These are phyloP conservation scores for Pichia gijzeniarum DNA, from an alignment of 805 yeast species.

Conservation along the genomic window DNA sequence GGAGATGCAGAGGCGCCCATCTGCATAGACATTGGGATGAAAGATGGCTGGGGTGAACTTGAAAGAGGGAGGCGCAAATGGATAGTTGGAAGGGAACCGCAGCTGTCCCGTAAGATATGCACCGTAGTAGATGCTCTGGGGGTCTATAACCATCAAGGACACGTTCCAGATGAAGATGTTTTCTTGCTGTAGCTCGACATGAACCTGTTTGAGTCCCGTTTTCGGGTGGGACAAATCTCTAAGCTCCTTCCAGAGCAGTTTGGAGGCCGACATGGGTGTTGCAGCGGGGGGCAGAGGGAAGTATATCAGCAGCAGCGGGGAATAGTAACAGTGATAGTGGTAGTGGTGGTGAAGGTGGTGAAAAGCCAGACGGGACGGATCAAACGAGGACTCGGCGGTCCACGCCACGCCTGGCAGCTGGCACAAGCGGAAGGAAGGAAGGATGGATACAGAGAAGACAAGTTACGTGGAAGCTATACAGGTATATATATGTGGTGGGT, in stretches of 20 bases:
- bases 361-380: too few species aligned
- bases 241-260: conserved; percentile 81
- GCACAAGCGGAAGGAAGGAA: too few species aligned
- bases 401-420: too few species aligned
- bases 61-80: conserved; percentile 88
- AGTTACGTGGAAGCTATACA: too few species aligned
- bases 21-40: conserved; percentile 93
- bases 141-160: conserved; percentile 86
- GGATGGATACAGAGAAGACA: too few species aligned
- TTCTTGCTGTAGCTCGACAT: conserved; percentile 39
- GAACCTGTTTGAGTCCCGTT: conserved; percentile 43
- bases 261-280: conserved; percentile 42
- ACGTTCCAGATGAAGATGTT: conserved; percentile 69
- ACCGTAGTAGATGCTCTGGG: conserved; percentile 87
- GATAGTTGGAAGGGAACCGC: conserved; percentile 88
- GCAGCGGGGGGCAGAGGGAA: too few species aligned
- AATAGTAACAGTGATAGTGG: too few species aligned
- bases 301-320: too few species aligned
- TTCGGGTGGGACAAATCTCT: conserved; percentile 91
- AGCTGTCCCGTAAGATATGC: conserved; percentile 92
- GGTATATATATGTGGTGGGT: not conserved
- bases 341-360: too few species aligned
- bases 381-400: not conserved
- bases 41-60: conserved; percentile 88
- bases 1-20: conserved; percentile 55